Evolutionary conservation across 768 basidiomycete species (phyloP).

Genomic region (Rhodosporidiobolus odoratus): DNA sequence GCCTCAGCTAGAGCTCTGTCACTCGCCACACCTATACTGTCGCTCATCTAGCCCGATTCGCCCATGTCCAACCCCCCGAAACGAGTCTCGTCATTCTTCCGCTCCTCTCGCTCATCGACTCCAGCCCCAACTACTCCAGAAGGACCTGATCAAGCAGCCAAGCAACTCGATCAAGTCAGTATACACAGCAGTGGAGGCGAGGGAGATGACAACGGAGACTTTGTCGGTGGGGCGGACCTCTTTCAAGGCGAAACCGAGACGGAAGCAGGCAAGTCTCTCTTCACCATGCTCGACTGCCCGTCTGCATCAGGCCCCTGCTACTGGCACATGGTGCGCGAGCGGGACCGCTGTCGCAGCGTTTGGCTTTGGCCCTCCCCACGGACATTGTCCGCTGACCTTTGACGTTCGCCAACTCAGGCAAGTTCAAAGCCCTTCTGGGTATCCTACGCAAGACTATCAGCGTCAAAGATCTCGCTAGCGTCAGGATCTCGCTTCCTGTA

Average conservation of each 20-base stretch:
- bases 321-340: too few species aligned
- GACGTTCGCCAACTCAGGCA: slow-evolving; percentile 13
- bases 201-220: neutral
- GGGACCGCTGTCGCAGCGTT: too few species aligned
- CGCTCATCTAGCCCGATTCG: too few species aligned
- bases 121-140: neutral
- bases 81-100: too few species aligned
- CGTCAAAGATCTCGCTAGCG: slow-evolving; percentile 39
- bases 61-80: too few species aligned
- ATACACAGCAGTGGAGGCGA: neutral
- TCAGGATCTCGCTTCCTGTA: slow-evolving; percentile 37
- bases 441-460: slow-evolving; percentile 37
- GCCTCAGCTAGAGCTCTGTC: too few species aligned
- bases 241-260: neutral
- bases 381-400: neutral
- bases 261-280: neutral
- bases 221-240: neutral
- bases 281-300: too few species aligned
- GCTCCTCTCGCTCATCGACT: neutral
- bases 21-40: too few species aligned
- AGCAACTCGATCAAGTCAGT: neutral
- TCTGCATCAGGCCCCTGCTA: too few species aligned
- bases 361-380: too few species aligned
- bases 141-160: neutral
- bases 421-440: slow-evolving; percentile 35